phyloP scores from a whole-genome alignment of 768 basidiomycete genomes.

The Kwoniella bestiolae region DNA sequence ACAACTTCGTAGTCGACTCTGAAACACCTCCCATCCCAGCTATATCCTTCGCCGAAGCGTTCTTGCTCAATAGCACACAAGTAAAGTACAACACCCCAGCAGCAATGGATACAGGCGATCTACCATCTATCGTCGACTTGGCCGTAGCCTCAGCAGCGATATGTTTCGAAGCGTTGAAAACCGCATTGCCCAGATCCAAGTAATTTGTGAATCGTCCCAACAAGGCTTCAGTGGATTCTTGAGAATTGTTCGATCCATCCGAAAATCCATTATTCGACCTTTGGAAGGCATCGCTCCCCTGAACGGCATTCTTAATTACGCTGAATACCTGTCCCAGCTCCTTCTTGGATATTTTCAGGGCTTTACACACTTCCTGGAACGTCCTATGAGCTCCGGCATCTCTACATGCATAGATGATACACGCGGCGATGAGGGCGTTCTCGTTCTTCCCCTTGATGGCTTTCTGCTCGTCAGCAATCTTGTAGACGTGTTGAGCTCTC shows the following conservation, averaged over 20 bases:
- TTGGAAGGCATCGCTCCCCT: conserved; percentile 58
- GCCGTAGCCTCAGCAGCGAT: conserved; percentile 51
- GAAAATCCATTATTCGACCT: background rate
- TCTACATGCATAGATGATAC: conserved; percentile 96
- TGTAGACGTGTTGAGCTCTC: conserved; percentile 95
- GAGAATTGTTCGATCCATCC: conserved; percentile 30
- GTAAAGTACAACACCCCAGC: conserved; percentile 95
- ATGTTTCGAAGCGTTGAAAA: conserved; percentile 55
- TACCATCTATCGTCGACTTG: conserved; percentile 70
- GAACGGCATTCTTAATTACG: conserved; percentile 80
- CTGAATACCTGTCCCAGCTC: conserved; percentile 91
- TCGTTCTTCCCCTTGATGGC: conserved; percentile 81
- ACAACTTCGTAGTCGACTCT: conserved; percentile 88
- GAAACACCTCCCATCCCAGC: conserved; percentile 89
- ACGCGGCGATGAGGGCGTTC: conserved; percentile 93
- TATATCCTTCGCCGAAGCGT: conserved; percentile 81
- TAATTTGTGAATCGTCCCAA: conserved; percentile 50
- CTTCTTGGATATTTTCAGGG: conserved; percentile 94
- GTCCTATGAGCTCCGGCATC: conserved; percentile 94
- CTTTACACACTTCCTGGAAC: conserved; percentile 91
- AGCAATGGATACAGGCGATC: conserved; percentile 98
- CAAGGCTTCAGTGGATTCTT: conserved; percentile 38
- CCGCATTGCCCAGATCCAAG: conserved; percentile 47
- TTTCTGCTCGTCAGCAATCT: conserved; percentile 92
- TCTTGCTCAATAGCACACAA: conserved; percentile 74